Evolutionary conservation across 2,329 filamentous ascomycete genomes (phyloP), one percentile per base, ranked within the genome.

Genomic region (Talaromyces sp.): DNA sequence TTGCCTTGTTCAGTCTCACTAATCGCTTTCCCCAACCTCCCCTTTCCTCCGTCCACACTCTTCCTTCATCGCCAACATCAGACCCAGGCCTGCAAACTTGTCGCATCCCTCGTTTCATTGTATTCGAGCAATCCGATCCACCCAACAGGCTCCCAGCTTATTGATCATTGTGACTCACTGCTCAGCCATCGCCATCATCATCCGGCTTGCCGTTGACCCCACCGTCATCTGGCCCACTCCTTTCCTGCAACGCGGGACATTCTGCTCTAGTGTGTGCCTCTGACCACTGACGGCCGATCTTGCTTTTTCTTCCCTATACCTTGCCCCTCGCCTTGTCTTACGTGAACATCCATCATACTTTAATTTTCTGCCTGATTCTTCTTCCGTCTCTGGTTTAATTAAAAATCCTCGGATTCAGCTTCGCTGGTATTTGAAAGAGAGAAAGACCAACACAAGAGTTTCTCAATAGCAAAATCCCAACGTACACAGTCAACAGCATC

Each of bases 151-250:
- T 15, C 11, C 10, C 52, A 22, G 33, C 31, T 56, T 39, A 56
- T 33, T 56, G 33, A 39, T 25, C 58, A 47, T 19, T 49, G 31
- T 61, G 58, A 61, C 17, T 61, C 43, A 61, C 43, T 31, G 50
- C 50, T 54, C 52, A 56, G 33, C 52, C 52, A 56, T 37, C 52
- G 31, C 33, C 31, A 35, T 47, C 37, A 39, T 27, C 22, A 54
- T 54, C 50, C 7, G 43, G 19, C 17, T 19, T 52, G 25, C 35
- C 47, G 47, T 62, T 41, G 22, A 62, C 60, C 60, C 60, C 60
- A 54, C 60, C 60, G 54, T 62, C 60, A 11, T 52, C 59, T 50
- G 45, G 47, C 60, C 60, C 47, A 52, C 31, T 62, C 43, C 45
- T 15, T 49, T 35, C 47, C 47, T 25, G 59, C 47, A 33, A 45